Evolutionary conservation across 208 protist species (phyloP), one percentile per base, ranked within the genome.

Genomic region (Naegleria lovaniensis): DNA sequence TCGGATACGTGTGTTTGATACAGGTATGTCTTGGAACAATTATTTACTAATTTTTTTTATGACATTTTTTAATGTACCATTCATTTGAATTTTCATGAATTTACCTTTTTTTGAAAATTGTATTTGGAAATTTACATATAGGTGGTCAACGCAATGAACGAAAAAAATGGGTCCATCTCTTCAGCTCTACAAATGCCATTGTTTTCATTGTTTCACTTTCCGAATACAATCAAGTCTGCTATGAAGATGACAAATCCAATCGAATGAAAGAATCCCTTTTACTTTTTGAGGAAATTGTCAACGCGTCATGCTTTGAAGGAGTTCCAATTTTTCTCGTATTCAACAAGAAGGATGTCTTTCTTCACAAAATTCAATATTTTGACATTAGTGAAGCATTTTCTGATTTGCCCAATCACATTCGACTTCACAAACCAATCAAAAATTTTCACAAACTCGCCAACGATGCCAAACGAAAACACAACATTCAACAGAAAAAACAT

Each of bases 331-430:
- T 97, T 55, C 91, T 97, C 33, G 96, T 97, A 89, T 90, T 97
- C n/a, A 97, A 97, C 92, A 97, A 97, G 90, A 94, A 84, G 33
- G 96, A 97, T 93, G 91, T 97, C 0, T 97, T 97, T 90, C 67
- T 85, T 83, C 88, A 96, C 67, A 97, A 97, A 91, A 94, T 97
- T 51, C 67, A 89, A 51, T 94, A 87, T 38, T 52, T 92, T 19
- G 90, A 93, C 38, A 91, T 97, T n/a, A 92, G 38, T 39, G 76
- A 92, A 25, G 94, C 90, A 52, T 97, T 97, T 91, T 92, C 93
- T 13, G 94, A 96, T 38, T 97, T 67, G 1, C 55, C 55, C 4
- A 67, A 67, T 29, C 55, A 67, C 55, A 67, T 67, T 67, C 55
- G 55, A 29, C 55, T 67, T 67, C 55, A 67, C 55, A 67, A 67